A percentile compares a stretch with the other conserved stretches of the same genome.
Conservation (phyloP, 495 filamentous ascomycete species). For the Aspergillus funiculosus region DNA sequence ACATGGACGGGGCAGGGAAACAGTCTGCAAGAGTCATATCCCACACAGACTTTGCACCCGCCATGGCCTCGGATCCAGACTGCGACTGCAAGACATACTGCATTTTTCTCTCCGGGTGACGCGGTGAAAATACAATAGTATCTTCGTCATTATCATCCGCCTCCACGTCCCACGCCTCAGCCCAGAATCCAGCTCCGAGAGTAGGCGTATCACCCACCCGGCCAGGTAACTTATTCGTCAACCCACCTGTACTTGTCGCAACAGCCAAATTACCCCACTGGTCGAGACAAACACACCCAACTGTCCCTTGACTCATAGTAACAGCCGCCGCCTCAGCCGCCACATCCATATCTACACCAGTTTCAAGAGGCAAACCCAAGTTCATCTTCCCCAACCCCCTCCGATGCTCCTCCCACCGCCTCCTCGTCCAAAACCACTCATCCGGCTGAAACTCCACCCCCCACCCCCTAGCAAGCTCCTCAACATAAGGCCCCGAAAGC, state of each 20-base stretch:
- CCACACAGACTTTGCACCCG: conserved; percentile 1
- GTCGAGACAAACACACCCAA: conserved; percentile 77
- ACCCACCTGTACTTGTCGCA: conserved; percentile 80
- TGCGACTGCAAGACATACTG: neutral
- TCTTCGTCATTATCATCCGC: conserved; percentile 5
- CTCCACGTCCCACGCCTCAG: conserved; percentile 63
- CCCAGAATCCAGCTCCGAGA: conserved; percentile 84
- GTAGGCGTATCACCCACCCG: conserved; percentile 85
- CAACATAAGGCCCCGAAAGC: conserved; percentile 60
- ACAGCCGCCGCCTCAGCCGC: conserved; percentile 3
- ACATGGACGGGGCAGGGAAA: neutral
- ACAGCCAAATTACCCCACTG: conserved; percentile 63
- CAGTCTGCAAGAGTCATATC: conserved; percentile 13
- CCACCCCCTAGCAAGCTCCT: conserved; percentile 59
- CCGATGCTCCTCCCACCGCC: conserved; percentile 77
- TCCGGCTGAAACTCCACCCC: conserved; percentile 62
- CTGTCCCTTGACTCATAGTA: conserved; percentile 64
- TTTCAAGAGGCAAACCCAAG: neutral
- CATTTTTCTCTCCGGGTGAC: neutral
- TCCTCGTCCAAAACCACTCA: conserved; percentile 72
- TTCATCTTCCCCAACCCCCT: conserved; percentile 47
- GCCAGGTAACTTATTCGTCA: conserved; percentile 85
- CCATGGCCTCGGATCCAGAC: neutral
- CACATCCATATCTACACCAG: neutral
- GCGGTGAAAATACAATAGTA: neutral